Base-by-base conservation (phyloP, 2,329 filamentous ascomycete species). In the Dendrostoma leiphaemia region DNA sequence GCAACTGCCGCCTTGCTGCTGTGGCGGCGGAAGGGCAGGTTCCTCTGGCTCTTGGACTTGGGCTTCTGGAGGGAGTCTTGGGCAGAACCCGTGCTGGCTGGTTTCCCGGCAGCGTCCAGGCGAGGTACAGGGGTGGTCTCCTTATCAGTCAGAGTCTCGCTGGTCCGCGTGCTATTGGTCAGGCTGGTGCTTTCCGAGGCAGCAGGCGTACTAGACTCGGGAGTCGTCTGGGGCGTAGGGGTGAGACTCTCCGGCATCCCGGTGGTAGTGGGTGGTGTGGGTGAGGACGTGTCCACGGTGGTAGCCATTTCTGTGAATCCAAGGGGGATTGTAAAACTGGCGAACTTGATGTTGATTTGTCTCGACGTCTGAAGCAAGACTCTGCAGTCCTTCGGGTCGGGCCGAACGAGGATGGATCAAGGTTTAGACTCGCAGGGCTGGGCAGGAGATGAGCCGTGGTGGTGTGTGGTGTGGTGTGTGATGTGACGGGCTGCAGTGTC, bases 81-180 rank as follows among this genome's bases (percentile, higher is more conserved):
- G 54, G 44, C 10, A 24, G 34, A 31, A 4, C 55, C 59, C 61
- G 50, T 31, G 51, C 19, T 31, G 23, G 12, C 12, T 5, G 10
- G 24, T 19, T 43, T 43, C n/a, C 35, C 47, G 10, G 44, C 13
- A 1, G 41, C n/a, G 29, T 32, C 44, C 19, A 41, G 32, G 3
- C 28, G 47, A 23, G 59, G 51, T 7, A 59, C 48, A 17, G 61
- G 46, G 35, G 60, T 53, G 45, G 60, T 32, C 28, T 64, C 62
- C 56, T 69, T 67, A 53, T 69, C 67, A 21, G 62, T 63, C 48
- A 66, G 61, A 23, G 65, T 67, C 48, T 69, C 66, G 56, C 68
- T 70, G 45, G 65, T 69, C 40, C 67, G 66, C 12, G 66, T 65
- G 56, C 68, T 71, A 37, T 68, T 65, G 41, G 63, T 67, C 48